Base-by-base conservation (phyloP, 495 filamentous ascomycete species). In the Aspergillus egyptiacus region DNA sequence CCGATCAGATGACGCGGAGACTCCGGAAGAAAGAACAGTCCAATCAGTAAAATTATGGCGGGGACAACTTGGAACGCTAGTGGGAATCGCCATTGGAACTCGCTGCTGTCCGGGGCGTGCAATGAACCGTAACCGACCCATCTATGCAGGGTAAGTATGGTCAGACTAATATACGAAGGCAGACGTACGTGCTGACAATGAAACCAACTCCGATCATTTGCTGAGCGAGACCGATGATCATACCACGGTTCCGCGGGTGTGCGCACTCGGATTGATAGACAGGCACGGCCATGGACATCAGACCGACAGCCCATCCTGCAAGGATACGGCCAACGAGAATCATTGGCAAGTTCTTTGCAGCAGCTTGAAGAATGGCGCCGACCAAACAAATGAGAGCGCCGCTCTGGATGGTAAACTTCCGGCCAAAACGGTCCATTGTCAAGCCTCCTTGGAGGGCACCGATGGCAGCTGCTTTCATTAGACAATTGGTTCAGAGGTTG, bases 281-380 rank as follows among this genome's bases (percentile, higher is more conserved):
- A 7, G 78, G 80, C 38, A 81, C 77, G 36, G 78, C 70, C 69
- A 77, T 80, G 28, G 65, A 73, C 58, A 79, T 69, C 25, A 79
- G 65, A 36, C 79, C 81, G 42, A 84, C 75, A 19, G 79, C 82
- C 65, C 77, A 75, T 11, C 82, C 80, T 2, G 78, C 72, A 5
- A 84, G 63, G 40, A 84, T 80, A 28, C 82, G 77, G 6, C 82
- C 82, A 32, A 78, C 66, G 10, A 83, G 69, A 51, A 84, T 78
- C 71, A 80, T 78, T 0, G 72, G 67, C 39, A 82, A 56, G 46
- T 80, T 74, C 14, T 60, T 53, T 41, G 75, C 67, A 24, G 75
- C 66, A 10, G 77, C 62, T 57, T 84, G 79, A 31, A 83, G 69
- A 35, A 76, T 72, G 13, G 74, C 74, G 11, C 79, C 81, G 15